These are phyloP conservation scores for Fusarium penzigii DNA, from an alignment of 2,329 filamentous ascomycete species.

Conservation along the genomic window DNA sequence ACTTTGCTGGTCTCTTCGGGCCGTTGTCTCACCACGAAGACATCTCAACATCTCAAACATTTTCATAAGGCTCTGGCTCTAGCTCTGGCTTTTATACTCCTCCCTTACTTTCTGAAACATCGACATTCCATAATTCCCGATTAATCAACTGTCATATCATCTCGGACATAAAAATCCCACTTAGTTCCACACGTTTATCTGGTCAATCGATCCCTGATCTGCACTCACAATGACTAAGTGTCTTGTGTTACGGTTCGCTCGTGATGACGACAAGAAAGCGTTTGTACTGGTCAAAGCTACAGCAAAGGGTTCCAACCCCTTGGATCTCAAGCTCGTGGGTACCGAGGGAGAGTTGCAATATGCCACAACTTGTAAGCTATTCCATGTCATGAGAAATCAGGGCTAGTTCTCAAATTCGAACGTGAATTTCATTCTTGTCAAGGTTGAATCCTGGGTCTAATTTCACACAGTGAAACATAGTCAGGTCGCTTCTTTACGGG, in stretches of 20 bases:
- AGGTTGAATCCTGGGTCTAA: conserved; percentile 22
- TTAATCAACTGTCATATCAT: conserved; percentile 14
- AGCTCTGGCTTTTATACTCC: conserved; percentile 3
- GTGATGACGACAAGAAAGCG: conserved; percentile 51
- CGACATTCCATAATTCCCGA: conserved; percentile 15
- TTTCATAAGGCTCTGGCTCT: neutral
- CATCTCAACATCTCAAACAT: neutral
- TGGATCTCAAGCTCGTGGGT: conserved; percentile 68
- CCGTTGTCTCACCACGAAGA: neutral
- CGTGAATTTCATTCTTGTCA: conserved; percentile 15
- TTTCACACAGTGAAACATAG: conserved; percentile 55
- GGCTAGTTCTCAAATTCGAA: conserved; percentile 17
- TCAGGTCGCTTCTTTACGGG: conserved; percentile 52
- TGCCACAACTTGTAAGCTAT: conserved; percentile 55
- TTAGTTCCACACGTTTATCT: neutral
- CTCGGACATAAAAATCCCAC: conserved; percentile 8
- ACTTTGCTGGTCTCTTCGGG: neutral
- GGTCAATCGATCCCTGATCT: conserved; percentile 1
- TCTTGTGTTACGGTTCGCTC: conserved; percentile 58
- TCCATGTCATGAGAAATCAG: conserved; percentile 17
- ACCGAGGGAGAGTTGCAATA: conserved; percentile 68
- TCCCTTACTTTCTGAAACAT: conserved; percentile 13
- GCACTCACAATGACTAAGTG: conserved; percentile 23
- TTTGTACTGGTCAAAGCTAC: conserved; percentile 64
- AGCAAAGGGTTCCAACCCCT: conserved; percentile 48